Percentiles rank a stretch among this genome's conserved stretches.
These are phyloP conservation scores for Ogataea glucozyma DNA, from an alignment of 805 yeast genomes.

Conservation along the genomic window DNA sequence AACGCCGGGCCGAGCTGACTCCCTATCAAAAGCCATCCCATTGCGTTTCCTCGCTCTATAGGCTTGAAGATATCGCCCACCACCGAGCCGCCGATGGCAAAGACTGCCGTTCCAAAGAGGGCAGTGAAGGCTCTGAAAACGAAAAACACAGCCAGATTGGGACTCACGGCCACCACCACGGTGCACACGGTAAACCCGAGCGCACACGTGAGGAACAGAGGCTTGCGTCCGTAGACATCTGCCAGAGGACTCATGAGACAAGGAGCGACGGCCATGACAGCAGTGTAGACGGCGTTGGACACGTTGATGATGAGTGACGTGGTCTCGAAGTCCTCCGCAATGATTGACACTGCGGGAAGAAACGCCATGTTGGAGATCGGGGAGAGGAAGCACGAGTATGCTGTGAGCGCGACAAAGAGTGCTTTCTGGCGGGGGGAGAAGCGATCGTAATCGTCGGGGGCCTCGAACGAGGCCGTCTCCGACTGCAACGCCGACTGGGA, in stretches of 20 bases:
- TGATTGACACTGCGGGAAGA: constrained; percentile 52
- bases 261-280: constrained; percentile 56
- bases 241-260: constrained; percentile 50
- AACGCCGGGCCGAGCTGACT: constrained; percentile 55
- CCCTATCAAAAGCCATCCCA: constrained; percentile 51
- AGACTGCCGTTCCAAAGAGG: constrained; percentile 55
- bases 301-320: constrained; percentile 48
- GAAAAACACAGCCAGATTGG: constrained; percentile 53
- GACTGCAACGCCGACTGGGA: too few species aligned
- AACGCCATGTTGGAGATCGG: constrained; percentile 47
- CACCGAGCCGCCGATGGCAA: constrained; percentile 52
- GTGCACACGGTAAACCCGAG: constrained; percentile 28
- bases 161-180: constrained; percentile 44
- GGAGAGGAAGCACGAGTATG: constrained; percentile 44
- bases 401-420: constrained; percentile 35
- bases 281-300: constrained; percentile 50
- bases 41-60: constrained; percentile 49
- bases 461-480: too few species aligned
- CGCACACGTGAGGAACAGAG: constrained; percentile 44
- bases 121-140: constrained; percentile 52
- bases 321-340: constrained; percentile 48
- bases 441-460: too few species aligned
- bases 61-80: constrained; percentile 54
- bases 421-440: constrained; percentile 30
- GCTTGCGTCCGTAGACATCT: constrained; percentile 53